Evolutionary conservation across 306 rosid genomes (phyloP).

Genomic region (Glycine latifolia): DNA sequence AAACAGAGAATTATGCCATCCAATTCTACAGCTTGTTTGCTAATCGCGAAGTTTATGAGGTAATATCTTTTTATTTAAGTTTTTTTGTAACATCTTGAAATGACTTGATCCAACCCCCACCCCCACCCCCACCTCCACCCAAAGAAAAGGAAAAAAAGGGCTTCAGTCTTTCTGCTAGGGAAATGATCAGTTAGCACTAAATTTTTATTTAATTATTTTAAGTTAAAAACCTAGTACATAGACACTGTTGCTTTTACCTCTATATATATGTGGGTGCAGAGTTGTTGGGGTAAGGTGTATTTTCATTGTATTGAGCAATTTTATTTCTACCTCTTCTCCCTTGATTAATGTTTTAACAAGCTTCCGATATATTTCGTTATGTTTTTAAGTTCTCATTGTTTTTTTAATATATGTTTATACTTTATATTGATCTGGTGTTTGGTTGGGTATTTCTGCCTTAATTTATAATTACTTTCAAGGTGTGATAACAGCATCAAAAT

Average conservation of each 20-base stretch:
- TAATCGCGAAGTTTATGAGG: conserved; percentile 87
- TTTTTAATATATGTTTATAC: not conserved
- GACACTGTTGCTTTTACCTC: not conserved
- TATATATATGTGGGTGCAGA: not conserved
- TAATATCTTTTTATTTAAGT: conserved; percentile 45
- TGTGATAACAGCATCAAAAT: conserved; percentile 18
- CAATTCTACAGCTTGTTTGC: conserved; percentile 90
- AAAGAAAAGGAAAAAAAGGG: not conserved
- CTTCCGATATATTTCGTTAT: conserved; percentile 12
- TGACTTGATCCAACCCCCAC: not conserved
- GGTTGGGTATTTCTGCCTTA: conserved; percentile 17
- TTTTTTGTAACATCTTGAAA: conserved; percentile 33
- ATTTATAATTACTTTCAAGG: conserved; percentile 14
- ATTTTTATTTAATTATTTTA: not conserved
- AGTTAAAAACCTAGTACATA: not conserved
- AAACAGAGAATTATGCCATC: conserved; percentile 78
- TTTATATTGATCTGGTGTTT: not conserved
- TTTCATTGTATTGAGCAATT: conserved; percentile 1
- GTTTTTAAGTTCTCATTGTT: not conserved
- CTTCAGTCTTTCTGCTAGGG: not conserved
- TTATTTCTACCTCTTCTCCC: conserved; percentile 11
- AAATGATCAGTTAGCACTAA: conserved; percentile 5
- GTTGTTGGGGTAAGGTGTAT: not conserved
- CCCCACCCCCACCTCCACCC: no score
- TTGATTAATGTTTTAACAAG: not conserved